Evolutionary conservation across 257 asterid genomes (phyloP).

Genomic region (Ilex aquifolium): DNA sequence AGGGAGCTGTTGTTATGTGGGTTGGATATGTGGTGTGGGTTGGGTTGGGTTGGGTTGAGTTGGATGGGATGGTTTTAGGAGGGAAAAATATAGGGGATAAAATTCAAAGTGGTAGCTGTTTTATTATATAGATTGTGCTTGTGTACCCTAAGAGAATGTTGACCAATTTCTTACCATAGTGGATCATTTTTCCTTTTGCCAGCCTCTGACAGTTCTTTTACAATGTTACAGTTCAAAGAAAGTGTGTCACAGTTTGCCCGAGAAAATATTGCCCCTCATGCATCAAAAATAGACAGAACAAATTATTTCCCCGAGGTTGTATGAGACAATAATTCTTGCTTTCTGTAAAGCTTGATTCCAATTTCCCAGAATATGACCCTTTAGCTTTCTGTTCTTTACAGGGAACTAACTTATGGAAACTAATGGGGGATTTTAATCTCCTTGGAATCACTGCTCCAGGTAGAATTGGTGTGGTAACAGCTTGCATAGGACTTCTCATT

Average conservation of each 20-base stretch:
- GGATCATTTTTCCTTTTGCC: neutral
- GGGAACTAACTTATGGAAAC: slow-evolving; percentile 93
- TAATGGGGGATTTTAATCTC: slow-evolving; percentile 94
- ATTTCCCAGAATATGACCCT: slow-evolving; percentile 9
- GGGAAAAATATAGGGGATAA: no score
- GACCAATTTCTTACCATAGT: neutral
- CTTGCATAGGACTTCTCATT: slow-evolving; percentile 1
- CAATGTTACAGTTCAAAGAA: slow-evolving; percentile 69
- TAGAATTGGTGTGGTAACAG: slow-evolving; percentile 16
- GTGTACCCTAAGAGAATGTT: neutral
- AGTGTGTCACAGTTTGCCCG: slow-evolving; percentile 90
- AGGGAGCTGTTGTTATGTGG: no score
- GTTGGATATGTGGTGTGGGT: no score
- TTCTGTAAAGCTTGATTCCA: slow-evolving; percentile 2
- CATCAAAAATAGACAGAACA: slow-evolving; percentile 73
- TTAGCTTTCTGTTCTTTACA: slow-evolving; percentile 19
- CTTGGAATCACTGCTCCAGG: slow-evolving; percentile 98
- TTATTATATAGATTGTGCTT: no score
- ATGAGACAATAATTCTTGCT: slow-evolving; percentile 2
- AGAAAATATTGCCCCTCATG: slow-evolving; percentile 92
- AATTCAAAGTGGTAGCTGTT: no score
- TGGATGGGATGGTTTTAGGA: no score
- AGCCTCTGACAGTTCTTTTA: neutral
- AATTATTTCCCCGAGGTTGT: slow-evolving; percentile 79
- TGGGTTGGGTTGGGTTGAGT: no score